Evolutionary conservation across 2,329 filamentous ascomycete species (phyloP).

Genomic region (Hymenoscyphus fructigenus): DNA sequence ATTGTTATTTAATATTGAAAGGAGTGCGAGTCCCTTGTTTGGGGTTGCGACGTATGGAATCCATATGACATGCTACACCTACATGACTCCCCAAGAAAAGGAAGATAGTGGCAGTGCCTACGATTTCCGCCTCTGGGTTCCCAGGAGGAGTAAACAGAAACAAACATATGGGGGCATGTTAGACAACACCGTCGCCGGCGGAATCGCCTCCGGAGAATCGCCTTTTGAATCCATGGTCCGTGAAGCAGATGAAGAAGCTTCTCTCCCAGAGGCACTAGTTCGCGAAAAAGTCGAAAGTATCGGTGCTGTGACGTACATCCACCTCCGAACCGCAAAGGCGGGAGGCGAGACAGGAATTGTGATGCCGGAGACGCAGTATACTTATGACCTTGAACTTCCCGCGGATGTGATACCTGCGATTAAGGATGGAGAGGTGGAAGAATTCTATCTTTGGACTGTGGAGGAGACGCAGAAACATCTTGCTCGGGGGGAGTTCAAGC

Average conservation of each 20-base stretch:
- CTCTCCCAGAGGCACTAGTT: slow-evolving; percentile 69
- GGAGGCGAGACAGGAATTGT: slow-evolving; percentile 80
- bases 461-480: slow-evolving; percentile 73
- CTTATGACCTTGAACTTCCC: slow-evolving; percentile 83
- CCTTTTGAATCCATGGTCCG: slow-evolving; percentile 81
- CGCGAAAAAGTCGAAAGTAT: slow-evolving; percentile 55
- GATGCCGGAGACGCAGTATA: slow-evolving; percentile 88
- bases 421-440: slow-evolving; percentile 85
- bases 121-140: slow-evolving; percentile 80
- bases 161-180: slow-evolving; percentile 87
- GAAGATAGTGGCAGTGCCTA: slow-evolving; percentile 42
- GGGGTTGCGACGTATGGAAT: slow-evolving; percentile 77
- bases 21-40: slow-evolving; percentile 71
- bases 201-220: slow-evolving; percentile 76
- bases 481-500: slow-evolving; percentile 77
- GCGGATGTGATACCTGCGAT: slow-evolving; percentile 68
- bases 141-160: slow-evolving; percentile 72
- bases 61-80: slow-evolving; percentile 75
- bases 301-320: slow-evolving; percentile 81
- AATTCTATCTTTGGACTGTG: slow-evolving; percentile 75
- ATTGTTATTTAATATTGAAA: slow-evolving; percentile 72
- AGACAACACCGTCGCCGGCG: slow-evolving; percentile 89
- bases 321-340: slow-evolving; percentile 71
- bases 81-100: slow-evolving; percentile 21
- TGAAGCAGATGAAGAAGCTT: slow-evolving; percentile 88